phyloP scores from a whole-genome alignment of 1,139 yeast genomes.

The Kazachstania sp. region DNA sequence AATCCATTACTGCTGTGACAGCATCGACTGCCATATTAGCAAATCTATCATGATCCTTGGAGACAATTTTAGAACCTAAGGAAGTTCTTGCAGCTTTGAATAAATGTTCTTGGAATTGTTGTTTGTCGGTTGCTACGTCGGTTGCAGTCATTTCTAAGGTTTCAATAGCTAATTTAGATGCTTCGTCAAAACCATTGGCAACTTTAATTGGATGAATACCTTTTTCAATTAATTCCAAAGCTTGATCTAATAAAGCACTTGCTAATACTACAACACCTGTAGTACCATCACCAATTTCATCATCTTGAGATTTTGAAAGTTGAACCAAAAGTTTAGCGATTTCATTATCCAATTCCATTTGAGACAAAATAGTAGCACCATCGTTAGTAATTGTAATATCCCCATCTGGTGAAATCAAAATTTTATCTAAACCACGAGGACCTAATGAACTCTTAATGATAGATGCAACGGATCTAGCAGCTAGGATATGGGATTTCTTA shows the following conservation, averaged over 20 bases:
- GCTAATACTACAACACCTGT: slow-evolving; percentile 98
- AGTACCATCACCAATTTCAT: slow-evolving; percentile 98
- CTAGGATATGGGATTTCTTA: slow-evolving; percentile 86
- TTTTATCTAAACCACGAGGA: slow-evolving; percentile 97
- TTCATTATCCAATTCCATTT: slow-evolving; percentile 93
- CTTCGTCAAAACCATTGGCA: slow-evolving; percentile 96
- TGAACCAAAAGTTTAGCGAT: slow-evolving; percentile 94
- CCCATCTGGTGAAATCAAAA: slow-evolving; percentile 87
- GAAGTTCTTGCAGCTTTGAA: slow-evolving; percentile 92
- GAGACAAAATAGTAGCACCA: slow-evolving; percentile 93
- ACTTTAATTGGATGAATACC: slow-evolving; percentile 96
- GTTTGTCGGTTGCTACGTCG: slow-evolving; percentile 29
- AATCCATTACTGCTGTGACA: slow-evolving; percentile 84
- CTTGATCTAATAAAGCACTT: slow-evolving; percentile 89
- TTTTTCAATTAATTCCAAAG: slow-evolving; percentile 85
- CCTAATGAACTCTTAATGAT: slow-evolving; percentile 90
- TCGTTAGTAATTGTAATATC: slow-evolving; percentile 97
- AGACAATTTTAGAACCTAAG: slow-evolving; percentile 89
- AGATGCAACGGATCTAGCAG: slow-evolving; percentile 92
- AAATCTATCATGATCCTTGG: slow-evolving; percentile 86
- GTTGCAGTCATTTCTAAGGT: slow-evolving; percentile 67
- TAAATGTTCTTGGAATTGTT: slow-evolving; percentile 45
- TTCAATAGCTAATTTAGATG: slow-evolving; percentile 79
- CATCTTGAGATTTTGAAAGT: slow-evolving; percentile 92
- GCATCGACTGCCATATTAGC: slow-evolving; percentile 98